phyloP scores from a whole-genome alignment of 257 asterid genomes.

The Echites panduratus region DNA sequence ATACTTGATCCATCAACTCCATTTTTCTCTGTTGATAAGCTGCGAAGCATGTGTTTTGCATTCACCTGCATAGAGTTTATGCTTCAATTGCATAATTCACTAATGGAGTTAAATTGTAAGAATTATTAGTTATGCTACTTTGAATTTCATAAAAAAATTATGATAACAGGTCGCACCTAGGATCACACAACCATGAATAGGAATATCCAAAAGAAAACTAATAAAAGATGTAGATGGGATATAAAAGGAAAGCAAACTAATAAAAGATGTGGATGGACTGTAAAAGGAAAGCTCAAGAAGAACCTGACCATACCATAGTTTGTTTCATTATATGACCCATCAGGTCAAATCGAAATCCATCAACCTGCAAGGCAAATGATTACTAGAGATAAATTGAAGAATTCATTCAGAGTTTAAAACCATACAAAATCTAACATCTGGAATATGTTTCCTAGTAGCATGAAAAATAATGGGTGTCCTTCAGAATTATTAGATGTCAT shows the following conservation, averaged over 20 bases:
- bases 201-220: background rate
- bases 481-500: background rate
- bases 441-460: background rate
- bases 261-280: background rate
- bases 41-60: constrained; percentile 61
- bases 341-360: constrained; percentile 94
- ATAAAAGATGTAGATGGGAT: background rate
- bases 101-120: background rate
- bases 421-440: background rate
- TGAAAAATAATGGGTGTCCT: background rate
- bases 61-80: constrained; percentile 54
- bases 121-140: background rate
- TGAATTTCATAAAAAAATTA: background rate
- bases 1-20: constrained; percentile 82
- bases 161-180: background rate
- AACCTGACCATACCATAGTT: constrained; percentile 68
- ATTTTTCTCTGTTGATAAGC: constrained; percentile 48
- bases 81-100: background rate
- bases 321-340: constrained; percentile 96
- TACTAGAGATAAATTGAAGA: constrained; percentile 9
- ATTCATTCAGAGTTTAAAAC: constrained; percentile 11
- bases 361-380: constrained; percentile 60
- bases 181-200: background rate
- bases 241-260: too few relatives aligned
- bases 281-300: constrained; percentile 6